Conservation (phyloP, 2,329 filamentous ascomycete species). For the Cercospora beticola region DNA sequence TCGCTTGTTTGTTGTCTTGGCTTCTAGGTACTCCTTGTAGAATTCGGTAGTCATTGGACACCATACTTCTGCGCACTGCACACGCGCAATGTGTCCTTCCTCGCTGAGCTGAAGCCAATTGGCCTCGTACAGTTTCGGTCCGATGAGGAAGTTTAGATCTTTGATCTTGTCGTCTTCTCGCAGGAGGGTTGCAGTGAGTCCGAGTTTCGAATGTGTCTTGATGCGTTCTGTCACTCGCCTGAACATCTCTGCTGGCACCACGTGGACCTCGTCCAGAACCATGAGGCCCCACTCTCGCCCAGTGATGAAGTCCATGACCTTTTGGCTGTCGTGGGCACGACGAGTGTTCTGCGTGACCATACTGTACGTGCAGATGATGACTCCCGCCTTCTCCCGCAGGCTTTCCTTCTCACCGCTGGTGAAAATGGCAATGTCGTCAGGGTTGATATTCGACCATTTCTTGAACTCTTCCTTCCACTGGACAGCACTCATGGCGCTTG, state of each 20-base stretch:
- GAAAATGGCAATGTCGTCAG: constrained; percentile 90
- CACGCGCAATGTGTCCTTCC: constrained; percentile 92
- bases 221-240: constrained; percentile 89
- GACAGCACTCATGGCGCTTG: constrained; percentile 94
- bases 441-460: constrained; percentile 98
- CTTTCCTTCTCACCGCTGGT: constrained; percentile 87
- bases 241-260: constrained; percentile 95
- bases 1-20: constrained; percentile 61
- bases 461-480: constrained; percentile 97
- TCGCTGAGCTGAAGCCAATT: constrained; percentile 99
- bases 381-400: constrained; percentile 86
- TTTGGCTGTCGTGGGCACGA: constrained; percentile 86
- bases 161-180: constrained; percentile 98
- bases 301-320: constrained; percentile 95
- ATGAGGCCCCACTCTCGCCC: constrained; percentile 94
- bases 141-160: constrained; percentile 95
- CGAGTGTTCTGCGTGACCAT: constrained; percentile 95
- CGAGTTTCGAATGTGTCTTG: constrained; percentile 92
- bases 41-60: constrained; percentile 99
- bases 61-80: constrained; percentile 98
- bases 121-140: constrained; percentile 94
- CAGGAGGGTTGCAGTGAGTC: constrained; percentile 87
- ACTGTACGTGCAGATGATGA: constrained; percentile 96
- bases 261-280: constrained; percentile 96
- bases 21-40: constrained; percentile 85